phyloP scores from a whole-genome alignment of 192 early-diverging fungal genomes.

The Haplosporangium gracile region DNA sequence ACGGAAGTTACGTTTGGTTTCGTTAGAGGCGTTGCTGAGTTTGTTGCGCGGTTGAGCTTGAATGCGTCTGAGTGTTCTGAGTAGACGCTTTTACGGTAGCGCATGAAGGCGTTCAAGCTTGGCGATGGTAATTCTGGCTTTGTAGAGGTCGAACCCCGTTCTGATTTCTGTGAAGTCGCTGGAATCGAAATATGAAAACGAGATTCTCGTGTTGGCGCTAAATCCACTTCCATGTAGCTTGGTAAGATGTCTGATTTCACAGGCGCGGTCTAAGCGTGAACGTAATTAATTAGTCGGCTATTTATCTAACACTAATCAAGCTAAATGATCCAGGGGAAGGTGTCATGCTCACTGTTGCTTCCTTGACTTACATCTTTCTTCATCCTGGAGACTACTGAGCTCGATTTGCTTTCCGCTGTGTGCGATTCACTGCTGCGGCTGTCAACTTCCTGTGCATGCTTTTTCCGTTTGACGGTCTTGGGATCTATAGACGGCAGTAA shows the following conservation, averaged over 20 bases:
- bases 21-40: background rate
- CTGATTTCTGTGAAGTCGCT: background rate
- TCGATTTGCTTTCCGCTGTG: no score
- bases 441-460: background rate
- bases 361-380: conserved; percentile 22
- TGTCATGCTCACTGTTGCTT: background rate
- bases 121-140: background rate
- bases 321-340: background rate
- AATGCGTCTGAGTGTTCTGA: no score
- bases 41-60: no score
- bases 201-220: background rate
- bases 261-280: background rate
- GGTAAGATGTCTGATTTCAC: background rate
- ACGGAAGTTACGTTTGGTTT: background rate
- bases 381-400: conserved; percentile 26
- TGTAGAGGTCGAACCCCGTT: background rate
- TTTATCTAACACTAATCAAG: background rate
- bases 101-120: no score
- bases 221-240: background rate
- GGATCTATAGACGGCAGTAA: conserved; percentile 18
- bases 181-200: background rate
- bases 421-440: background rate
- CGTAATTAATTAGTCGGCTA: background rate
- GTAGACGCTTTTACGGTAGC: no score
- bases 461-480: conserved; percentile 42